Conservation (phyloP, 345 rosid genomes). For the Raphanus raphanistrum region DNA sequence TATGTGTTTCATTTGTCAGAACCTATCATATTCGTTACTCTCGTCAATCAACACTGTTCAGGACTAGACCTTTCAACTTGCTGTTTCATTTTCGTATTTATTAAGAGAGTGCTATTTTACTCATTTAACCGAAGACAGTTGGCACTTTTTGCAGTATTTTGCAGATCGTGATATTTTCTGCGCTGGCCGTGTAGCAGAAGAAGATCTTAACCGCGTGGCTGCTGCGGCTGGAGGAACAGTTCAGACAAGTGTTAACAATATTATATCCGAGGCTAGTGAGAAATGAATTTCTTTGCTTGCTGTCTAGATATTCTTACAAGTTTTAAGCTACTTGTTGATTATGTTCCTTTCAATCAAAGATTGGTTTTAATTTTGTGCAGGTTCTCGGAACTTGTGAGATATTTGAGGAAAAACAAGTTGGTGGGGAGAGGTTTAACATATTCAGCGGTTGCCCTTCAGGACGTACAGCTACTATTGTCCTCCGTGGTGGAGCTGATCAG, state of each 20-base stretch:
- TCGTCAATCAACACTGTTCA: conserved; percentile 13
- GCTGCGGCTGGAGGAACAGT: conserved; percentile 98
- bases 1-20: conserved; percentile 8
- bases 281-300: conserved; percentile 8
- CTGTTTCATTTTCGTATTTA: conserved; percentile 10
- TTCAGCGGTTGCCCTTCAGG: conserved; percentile 99
- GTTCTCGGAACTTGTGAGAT: conserved; percentile 94
- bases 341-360: not conserved
- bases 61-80: not conserved
- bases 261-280: conserved; percentile 70
- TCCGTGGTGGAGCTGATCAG: conserved; percentile 99
- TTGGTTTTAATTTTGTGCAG: conserved; percentile 44
- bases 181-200: conserved; percentile 99
- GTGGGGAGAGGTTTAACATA: conserved; percentile 96
- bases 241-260: conserved; percentile 92
- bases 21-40: conserved; percentile 3
- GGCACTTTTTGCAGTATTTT: conserved; percentile 63
- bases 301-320: conserved; percentile 7
- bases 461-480: conserved; percentile 91
- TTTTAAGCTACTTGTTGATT: conserved; percentile 7
- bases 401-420: conserved; percentile 98
- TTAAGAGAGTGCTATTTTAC: not conserved
- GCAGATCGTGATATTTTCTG: conserved; percentile 99
- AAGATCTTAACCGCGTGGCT: conserved; percentile 89
- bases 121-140: conserved; percentile 10